Conservation (phyloP, 805 yeast species). For the Zygoascus flipseniorum region DNA sequence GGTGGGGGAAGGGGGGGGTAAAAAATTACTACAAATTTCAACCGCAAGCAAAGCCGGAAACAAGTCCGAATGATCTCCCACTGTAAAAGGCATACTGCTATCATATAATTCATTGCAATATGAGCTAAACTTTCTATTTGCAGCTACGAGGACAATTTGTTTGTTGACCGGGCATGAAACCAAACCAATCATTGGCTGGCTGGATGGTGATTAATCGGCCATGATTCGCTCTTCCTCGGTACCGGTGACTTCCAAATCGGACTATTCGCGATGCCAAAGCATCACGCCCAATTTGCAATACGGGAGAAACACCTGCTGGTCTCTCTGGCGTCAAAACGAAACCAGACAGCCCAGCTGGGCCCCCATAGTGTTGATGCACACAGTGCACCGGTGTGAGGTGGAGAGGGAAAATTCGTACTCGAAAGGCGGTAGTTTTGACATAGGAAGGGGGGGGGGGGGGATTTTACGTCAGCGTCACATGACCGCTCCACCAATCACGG, state of each 20-base stretch:
- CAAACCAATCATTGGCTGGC: conserved; percentile 4
- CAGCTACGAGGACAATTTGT: background rate
- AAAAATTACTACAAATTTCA: background rate
- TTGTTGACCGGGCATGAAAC: conserved; percentile 16
- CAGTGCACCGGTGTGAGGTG: background rate
- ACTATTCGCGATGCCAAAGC: no score
- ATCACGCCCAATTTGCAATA: background rate
- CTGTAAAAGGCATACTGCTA: no score
- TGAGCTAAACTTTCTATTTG: no score
- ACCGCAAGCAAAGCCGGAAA: background rate
- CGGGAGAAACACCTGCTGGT: background rate
- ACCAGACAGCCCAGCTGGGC: background rate
- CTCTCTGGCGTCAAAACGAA: background rate
- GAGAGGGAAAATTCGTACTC: background rate
- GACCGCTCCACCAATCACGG: background rate
- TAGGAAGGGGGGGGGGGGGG: no score
- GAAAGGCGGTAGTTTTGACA: no score
- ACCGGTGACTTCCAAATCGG: background rate
- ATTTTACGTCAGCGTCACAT: background rate
- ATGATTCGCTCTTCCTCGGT: conserved; percentile 1
- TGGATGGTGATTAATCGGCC: conserved; percentile 13
- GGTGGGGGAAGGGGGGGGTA: no score
- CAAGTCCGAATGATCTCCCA: background rate
- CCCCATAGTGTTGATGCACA: background rate
- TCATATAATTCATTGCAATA: no score